phyloP scores from a whole-genome alignment of 2,329 filamentous ascomycete species.

The Thelonectria olida region DNA sequence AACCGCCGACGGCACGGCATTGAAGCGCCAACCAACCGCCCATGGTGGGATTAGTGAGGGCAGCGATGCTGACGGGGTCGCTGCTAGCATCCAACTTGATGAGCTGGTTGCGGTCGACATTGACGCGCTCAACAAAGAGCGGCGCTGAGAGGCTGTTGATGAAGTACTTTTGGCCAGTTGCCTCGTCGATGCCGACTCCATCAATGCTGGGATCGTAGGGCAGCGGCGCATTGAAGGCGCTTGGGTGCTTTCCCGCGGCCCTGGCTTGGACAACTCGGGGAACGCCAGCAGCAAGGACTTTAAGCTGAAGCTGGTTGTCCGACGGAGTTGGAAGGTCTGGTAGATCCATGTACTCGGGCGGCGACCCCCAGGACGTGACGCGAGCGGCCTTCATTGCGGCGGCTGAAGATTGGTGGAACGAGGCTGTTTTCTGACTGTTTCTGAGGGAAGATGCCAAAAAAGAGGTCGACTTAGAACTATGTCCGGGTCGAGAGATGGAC shows the following conservation, averaged over 20 bases:
- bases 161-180: constrained; percentile 20
- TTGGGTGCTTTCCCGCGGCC: constrained; percentile 8
- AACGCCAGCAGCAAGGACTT: constrained; percentile 6
- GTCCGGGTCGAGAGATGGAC: not conserved
- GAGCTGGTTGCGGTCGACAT: constrained; percentile 10
- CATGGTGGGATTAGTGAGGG: constrained; percentile 13
- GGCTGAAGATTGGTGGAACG: not conserved
- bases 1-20: constrained; percentile 6
- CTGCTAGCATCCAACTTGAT: constrained; percentile 9
- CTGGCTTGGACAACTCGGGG: constrained; percentile 8
- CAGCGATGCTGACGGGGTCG: constrained; percentile 18
- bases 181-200: constrained; percentile 18
- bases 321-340: constrained; percentile 7
- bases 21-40: constrained; percentile 23
- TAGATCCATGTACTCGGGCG: constrained; percentile 1
- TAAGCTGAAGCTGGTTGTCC: constrained; percentile 4
- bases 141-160: constrained; percentile 6
- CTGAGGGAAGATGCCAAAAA: not conserved
- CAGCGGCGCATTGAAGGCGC: not conserved
- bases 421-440: not conserved
- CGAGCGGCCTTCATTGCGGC: constrained; percentile 9
- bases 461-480: not conserved
- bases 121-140: constrained; percentile 15
- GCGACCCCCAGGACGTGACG: not conserved
- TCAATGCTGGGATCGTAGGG: constrained; percentile 23